Evolutionary conservation across 345 rosid species (phyloP), one percentile per base, ranked within the genome.

Genomic region (Boechera divaricarpa): DNA sequence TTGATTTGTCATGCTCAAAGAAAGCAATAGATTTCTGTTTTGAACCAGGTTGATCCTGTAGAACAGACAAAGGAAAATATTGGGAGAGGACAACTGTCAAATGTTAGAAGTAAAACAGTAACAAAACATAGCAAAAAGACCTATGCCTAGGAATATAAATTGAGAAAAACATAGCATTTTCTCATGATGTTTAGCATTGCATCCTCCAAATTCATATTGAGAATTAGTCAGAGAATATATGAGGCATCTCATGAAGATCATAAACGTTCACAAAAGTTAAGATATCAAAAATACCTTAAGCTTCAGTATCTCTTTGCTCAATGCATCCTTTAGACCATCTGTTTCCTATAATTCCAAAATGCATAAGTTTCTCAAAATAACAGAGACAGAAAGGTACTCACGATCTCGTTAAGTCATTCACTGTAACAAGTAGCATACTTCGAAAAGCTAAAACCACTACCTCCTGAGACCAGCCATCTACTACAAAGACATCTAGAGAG

Each of bases 391-490:
- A 51, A 72, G 56, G 60, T 59, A 60, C 57, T 45, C 63, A 52
- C 38, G 63, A 73, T 54, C 48, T 44, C 7, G 16, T 31, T 33
- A 80, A 39, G 49, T 9, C 61, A 67, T 67, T 67, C 55, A 41
- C 61, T 41, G 66, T 56, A 26, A 35, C 39, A 55, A 64, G 49
- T 36, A 67, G 24, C 42, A 58, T 48, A 35, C 62, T 75, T 58
- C 44, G 54, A 44, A 63, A 33, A 59, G 36, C 70, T 42, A 76
- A 47, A 52, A 74, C 53, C 61, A 70, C 59, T 86, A 92, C 97
- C 97, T 92, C 97, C 75, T 82, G 83, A 5, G 83, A 87, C 98
- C 97, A 95, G 70, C 99, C 98, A 82, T 91, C 94, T 84, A 95
- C 98, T 45, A 95, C 96, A 86, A 95, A 92, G 67, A 92, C 94